Evolutionary conservation across 164 flowering plant species (phyloP).

Genomic region (Sedum album): DNA sequence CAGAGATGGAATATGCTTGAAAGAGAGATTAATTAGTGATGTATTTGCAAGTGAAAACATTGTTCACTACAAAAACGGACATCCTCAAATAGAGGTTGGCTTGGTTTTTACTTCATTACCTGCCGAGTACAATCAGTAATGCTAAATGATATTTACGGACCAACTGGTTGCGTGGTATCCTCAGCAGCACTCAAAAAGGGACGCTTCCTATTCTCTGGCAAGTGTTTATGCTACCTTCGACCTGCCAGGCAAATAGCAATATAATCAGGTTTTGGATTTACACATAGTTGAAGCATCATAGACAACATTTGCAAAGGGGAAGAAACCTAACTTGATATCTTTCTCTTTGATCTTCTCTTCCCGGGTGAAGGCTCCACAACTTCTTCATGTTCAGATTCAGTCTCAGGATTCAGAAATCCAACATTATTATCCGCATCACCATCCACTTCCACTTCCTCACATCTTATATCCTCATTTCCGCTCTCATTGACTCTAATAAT

Average conservation of each 20-base stretch:
- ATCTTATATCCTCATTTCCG: slow-evolving; percentile 11
- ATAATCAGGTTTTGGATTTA: too few species aligned
- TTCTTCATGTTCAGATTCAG: not conserved
- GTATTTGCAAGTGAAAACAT: too few species aligned
- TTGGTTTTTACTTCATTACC: too few species aligned
- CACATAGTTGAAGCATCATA: not conserved
- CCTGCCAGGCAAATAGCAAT: not conserved
- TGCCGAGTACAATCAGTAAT: not conserved
- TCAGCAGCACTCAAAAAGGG: not conserved
- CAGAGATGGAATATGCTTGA: too few species aligned
- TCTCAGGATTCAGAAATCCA: not conserved
- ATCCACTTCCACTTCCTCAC: not conserved
- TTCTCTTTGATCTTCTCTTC: slow-evolving; percentile 1
- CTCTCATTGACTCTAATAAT: slow-evolving; percentile 26
- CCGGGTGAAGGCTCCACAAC: not conserved
- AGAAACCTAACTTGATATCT: not conserved
- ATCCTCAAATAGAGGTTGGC: too few species aligned
- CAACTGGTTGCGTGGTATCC: not conserved
- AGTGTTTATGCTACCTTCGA: not conserved
- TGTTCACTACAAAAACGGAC: too few species aligned
- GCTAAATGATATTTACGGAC: not conserved
- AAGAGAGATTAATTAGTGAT: too few species aligned
- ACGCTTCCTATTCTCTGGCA: not conserved
- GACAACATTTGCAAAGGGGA: not conserved
- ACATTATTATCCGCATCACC: not conserved